These are phyloP conservation scores for Paramecium primaurelia DNA, from an alignment of 73 alveolate species.

Conservation along the genomic window DNA sequence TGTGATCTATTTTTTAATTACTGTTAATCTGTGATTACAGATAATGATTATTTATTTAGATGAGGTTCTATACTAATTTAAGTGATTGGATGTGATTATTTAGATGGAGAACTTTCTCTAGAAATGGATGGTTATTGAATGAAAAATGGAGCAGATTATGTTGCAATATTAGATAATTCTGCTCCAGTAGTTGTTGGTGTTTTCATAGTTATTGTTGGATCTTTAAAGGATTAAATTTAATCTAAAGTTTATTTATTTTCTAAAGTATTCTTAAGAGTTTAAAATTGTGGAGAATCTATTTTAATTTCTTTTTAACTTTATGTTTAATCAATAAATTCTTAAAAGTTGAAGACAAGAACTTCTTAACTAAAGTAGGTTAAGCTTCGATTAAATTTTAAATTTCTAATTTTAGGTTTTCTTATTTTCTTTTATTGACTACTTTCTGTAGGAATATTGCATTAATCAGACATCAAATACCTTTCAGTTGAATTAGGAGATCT, in stretches of 20 bases:
- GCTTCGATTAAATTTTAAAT: not conserved
- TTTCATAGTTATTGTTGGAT: not conserved
- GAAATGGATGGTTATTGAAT: not conserved
- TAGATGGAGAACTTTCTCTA: not conserved
- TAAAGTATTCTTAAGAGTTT: not conserved
- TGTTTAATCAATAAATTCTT: not conserved
- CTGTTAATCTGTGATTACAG: not conserved
- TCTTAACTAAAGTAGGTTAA: not conserved
- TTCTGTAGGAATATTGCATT: not conserved
- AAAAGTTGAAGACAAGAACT: not conserved
- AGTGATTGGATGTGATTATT: not conserved
- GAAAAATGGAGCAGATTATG: not conserved
- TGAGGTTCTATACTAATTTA: not conserved
- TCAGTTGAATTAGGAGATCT: not conserved
- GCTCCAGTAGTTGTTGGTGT: not conserved
- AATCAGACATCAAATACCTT: constrained; percentile 25
- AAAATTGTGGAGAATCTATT: not conserved
- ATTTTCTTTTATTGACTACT: not conserved
- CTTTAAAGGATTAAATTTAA: not conserved
- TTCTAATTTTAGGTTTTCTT: not conserved
- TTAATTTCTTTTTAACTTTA: not conserved
- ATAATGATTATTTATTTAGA: not conserved
- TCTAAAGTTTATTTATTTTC: not conserved
- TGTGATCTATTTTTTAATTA: constrained; percentile 5
- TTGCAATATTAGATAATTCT: not conserved